A percentile compares a stretch with the other conserved stretches of the same genome.
phyloP scores from a whole-genome alignment of 306 rosid genomes.

The Dryas drummondii region DNA sequence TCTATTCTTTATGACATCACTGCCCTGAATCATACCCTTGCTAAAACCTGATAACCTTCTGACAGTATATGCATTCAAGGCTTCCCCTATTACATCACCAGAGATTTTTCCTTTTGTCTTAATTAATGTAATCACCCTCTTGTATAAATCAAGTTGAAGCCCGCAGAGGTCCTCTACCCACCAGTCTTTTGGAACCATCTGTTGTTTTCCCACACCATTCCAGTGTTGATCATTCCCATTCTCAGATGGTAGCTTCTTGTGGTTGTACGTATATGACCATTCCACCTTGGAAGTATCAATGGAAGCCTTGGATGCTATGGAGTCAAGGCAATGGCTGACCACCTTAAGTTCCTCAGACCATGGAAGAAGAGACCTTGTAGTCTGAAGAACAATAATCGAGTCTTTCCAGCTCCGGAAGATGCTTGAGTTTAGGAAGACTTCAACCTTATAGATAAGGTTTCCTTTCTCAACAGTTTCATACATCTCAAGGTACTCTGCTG shows the following conservation, averaged over 20 bases:
- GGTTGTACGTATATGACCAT: conserved; percentile 91
- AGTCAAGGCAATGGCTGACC: conserved; percentile 78
- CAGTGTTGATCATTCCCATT: conserved; percentile 65
- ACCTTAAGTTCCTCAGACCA: conserved; percentile 91
- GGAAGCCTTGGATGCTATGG: conserved; percentile 87
- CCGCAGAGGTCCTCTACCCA: conserved; percentile 97
- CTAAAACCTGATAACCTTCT: conserved; percentile 67
- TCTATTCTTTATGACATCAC: conserved; percentile 55
- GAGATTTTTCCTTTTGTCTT: conserved; percentile 55
- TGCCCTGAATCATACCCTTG: conserved; percentile 65
- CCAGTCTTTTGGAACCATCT: conserved; percentile 87
- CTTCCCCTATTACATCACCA: conserved; percentile 67
- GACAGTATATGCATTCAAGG: conserved; percentile 70
- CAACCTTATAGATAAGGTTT: conserved; percentile 88
- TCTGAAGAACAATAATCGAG: conserved; percentile 88
- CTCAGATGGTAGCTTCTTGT: conserved; percentile 75
- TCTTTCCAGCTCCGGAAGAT: conserved; percentile 94
- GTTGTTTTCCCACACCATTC: conserved; percentile 69
- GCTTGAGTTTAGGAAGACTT: conserved; percentile 91
- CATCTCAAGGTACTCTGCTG: conserved; percentile 95
- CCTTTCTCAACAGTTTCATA: conserved; percentile 86
- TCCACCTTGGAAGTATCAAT: conserved; percentile 84
- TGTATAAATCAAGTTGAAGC: conserved; percentile 81
- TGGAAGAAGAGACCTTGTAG: conserved; percentile 75
- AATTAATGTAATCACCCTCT: conserved; percentile 57